Percentiles rank a stretch among this genome's conserved stretches.
phyloP scores from a whole-genome alignment of 345 rosid genomes.

The Lepidium africanum region DNA sequence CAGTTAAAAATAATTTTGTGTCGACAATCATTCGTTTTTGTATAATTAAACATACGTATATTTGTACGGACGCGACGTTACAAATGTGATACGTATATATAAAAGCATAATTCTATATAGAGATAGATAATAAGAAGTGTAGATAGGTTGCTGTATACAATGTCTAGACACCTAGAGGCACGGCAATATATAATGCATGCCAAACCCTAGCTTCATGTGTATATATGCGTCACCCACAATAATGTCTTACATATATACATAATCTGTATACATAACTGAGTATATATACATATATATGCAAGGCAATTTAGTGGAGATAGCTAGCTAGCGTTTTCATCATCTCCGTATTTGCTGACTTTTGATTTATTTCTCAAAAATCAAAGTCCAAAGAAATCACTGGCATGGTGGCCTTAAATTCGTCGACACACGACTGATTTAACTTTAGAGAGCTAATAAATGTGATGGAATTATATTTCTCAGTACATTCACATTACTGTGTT shows the following conservation, averaged over 20 bases:
- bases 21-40: neutral
- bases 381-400: neutral
- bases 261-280: too few species aligned
- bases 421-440: neutral
- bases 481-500: conserved; percentile 10
- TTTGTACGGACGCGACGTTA: neutral
- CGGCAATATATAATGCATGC: conserved; percentile 21
- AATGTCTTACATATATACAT: neutral
- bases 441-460: conserved; percentile 14
- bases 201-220: conserved; percentile 26
- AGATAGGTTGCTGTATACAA: neutral
- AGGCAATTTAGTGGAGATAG: conserved; percentile 1
- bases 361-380: neutral
- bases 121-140: neutral
- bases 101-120: neutral
- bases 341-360: conserved; percentile 28
- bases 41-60: neutral
- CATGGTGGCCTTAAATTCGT: conserved; percentile 1
- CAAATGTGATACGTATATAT: neutral
- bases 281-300: too few species aligned
- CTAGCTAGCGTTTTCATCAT: conserved; percentile 1
- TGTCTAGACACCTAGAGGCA: conserved; percentile 13
- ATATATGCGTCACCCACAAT: neutral
- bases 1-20: conserved; percentile 4
- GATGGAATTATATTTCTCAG: neutral